A percentile compares a stretch with the other conserved stretches of the same genome.
phyloP scores from a whole-genome alignment of 2,329 filamentous ascomycete species.

The Calonectria fujianensis region DNA sequence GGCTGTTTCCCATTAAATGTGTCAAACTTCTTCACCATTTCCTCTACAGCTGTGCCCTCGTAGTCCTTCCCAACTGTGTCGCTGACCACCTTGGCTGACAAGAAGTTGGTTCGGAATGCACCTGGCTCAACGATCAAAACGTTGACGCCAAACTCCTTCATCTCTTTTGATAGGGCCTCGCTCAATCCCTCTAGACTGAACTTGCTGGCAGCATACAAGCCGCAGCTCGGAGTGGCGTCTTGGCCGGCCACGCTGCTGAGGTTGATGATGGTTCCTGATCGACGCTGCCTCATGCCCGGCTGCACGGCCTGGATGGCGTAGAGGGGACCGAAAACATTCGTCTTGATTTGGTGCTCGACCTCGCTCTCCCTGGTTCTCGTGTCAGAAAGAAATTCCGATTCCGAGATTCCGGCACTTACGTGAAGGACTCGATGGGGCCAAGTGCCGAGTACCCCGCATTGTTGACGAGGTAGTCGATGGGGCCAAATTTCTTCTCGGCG shows the following conservation, averaged over 20 bases:
- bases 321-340: conserved; percentile 70
- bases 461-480: conserved; percentile 72
- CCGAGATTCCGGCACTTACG: conserved; percentile 40
- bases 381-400: conserved; percentile 30
- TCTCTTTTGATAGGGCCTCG: conserved; percentile 65
- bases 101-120: conserved; percentile 69
- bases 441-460: conserved; percentile 66
- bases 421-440: conserved; percentile 53
- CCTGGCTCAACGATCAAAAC: conserved; percentile 70
- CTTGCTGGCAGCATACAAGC: conserved; percentile 68
- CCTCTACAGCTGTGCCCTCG: conserved; percentile 53
- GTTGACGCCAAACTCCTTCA: conserved; percentile 65
- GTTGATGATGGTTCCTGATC: conserved; percentile 66
- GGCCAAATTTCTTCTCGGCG: conserved; percentile 53
- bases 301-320: conserved; percentile 68
- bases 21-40: conserved; percentile 52
- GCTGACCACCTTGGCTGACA: conserved; percentile 54
- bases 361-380: conserved; percentile 58
- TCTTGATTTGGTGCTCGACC: conserved; percentile 64
- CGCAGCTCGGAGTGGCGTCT: conserved; percentile 60
- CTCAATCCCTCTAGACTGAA: conserved; percentile 64
- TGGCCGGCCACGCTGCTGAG: conserved; percentile 67
- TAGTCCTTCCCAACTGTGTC: conserved; percentile 54
- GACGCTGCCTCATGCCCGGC: conserved; percentile 65
- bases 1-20: conserved; percentile 59